Conservation (phyloP, 73 alveolate genomes). For the Tetrahymena elliotti region DNA sequence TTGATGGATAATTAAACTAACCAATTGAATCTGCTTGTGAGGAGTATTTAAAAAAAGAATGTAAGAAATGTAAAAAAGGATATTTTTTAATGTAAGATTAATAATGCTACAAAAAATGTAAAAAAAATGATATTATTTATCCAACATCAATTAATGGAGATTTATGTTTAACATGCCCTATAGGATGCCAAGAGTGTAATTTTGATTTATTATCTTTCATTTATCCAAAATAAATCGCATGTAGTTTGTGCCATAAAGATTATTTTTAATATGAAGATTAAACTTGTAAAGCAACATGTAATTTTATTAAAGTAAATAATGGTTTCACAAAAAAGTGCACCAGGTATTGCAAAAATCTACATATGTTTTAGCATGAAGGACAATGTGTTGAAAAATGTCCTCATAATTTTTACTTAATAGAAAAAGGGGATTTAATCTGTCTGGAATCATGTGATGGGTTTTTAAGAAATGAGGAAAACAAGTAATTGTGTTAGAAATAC, state of each 20-base stretch:
- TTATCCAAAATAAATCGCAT: no score
- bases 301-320: no score
- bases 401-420: not conserved
- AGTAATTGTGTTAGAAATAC: no score
- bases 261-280: no score
- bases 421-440: not conserved
- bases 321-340: not conserved
- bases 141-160: not conserved
- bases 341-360: no score
- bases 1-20: not conserved
- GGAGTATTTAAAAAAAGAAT: not conserved
- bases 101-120: not conserved
- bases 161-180: not conserved
- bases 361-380: not conserved
- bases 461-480: not conserved
- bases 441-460: not conserved
- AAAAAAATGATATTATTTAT: no score
- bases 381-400: not conserved
- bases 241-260: not conserved
- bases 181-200: not conserved
- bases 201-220: not conserved
- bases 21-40: not conserved
- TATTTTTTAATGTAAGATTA: not conserved
- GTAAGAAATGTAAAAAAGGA: not conserved
- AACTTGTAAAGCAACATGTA: not conserved